These are phyloP conservation scores for Silene uniflora DNA, from an alignment of 148 eudicot genomes.

Conservation along the genomic window DNA sequence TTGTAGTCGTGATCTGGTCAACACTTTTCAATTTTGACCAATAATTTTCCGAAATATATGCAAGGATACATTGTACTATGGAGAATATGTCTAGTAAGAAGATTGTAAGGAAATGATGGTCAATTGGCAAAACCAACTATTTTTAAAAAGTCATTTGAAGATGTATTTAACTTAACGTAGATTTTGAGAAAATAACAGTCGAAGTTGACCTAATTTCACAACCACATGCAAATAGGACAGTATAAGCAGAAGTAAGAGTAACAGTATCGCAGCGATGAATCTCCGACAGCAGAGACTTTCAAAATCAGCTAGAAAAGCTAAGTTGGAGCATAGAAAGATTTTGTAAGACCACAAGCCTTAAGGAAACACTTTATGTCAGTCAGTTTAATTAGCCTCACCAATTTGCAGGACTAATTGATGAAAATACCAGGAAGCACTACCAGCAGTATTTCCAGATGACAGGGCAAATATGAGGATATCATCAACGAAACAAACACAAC, in stretches of 20 bases:
- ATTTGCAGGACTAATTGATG: background rate
- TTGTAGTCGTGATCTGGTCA: background rate
- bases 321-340: background rate
- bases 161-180: background rate
- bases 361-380: background rate
- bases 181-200: too few species aligned
- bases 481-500: conserved; percentile 27
- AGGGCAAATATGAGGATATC: conserved; percentile 13
- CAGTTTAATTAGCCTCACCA: conserved; percentile 28
- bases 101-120: too few species aligned
- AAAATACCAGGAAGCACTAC: conserved; percentile 16
- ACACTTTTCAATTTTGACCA: background rate
- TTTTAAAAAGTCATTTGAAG: background rate
- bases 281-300: conserved; percentile 12
- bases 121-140: background rate
- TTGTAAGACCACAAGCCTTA: conserved; percentile 3
- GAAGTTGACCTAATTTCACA: background rate
- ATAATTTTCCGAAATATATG: background rate
- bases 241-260: background rate
- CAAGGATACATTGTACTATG: too few species aligned
- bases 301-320: conserved; percentile 2
- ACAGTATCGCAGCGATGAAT: conserved; percentile 1
- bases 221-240: background rate
- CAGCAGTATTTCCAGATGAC: conserved; percentile 14
- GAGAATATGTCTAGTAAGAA: too few species aligned